Conservation (phyloP, 176 grass and related monocot genomes). For the Saccharum officinarum region DNA sequence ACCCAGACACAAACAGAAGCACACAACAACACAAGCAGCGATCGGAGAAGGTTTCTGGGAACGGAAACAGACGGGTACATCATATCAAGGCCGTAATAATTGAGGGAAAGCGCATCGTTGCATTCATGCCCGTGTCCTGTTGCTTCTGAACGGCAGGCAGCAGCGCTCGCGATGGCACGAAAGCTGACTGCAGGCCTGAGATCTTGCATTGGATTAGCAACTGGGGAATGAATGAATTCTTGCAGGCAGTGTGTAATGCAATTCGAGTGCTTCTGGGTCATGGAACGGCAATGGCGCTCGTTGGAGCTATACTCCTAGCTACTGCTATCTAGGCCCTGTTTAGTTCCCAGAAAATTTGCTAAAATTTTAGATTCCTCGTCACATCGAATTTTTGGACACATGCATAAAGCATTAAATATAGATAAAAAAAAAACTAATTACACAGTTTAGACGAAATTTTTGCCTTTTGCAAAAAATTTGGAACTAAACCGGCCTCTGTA, state of each 20-base stretch:
- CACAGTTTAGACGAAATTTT: too few species aligned
- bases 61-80: constrained; percentile 7
- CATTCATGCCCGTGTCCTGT: constrained; percentile 22
- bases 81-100: constrained; percentile 46
- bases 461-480: too few species aligned
- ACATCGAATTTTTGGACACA: too few species aligned
- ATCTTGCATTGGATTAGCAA: constrained; percentile 29
- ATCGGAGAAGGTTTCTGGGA: neutral
- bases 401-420: too few species aligned
- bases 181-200: constrained; percentile 31
- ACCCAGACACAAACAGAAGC: neutral
- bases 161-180: neutral
- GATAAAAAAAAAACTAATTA: too few species aligned
- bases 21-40: neutral
- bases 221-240: constrained; percentile 7
- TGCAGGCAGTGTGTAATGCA: neutral
- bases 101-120: constrained; percentile 25
- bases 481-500: too few species aligned
- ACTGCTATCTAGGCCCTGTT: neutral
- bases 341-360: too few species aligned
- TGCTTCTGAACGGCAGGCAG: constrained; percentile 33
- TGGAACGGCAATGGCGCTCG: constrained; percentile 7
- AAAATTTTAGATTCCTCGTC: too few species aligned
- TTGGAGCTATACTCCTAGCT: neutral
- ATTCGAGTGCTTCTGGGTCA: constrained; percentile 13